Evolutionary conservation across 768 basidiomycete species (phyloP), one percentile per base, ranked within the genome.

Genomic region (Candolleomyces aberdarensis): DNA sequence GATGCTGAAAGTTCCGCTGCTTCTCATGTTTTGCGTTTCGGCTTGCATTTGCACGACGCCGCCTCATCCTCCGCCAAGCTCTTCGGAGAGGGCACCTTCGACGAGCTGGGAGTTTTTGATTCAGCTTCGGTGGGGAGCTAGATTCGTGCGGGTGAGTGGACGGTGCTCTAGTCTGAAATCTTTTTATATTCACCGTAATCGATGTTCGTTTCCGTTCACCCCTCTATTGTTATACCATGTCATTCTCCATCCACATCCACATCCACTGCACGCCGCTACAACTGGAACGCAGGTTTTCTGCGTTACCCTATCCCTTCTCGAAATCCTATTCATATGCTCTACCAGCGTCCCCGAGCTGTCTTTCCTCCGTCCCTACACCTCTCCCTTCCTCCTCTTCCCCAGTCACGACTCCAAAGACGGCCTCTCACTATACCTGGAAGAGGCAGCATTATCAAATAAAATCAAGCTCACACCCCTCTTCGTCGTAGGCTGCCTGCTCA

Each of bases 251-350:
- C 17, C 74, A 26, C 26, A 26, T 26, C 2, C 74, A 26, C 26
- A 26, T 26, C 2, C 26, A 26, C 26, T 26, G 26, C 26, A 26
- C 26, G 26, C 26, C 26, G 26, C 26, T 26, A 26, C 3, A 26
- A 26, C 26, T 26, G 26, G 1, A 26, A 36, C 36, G 11, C 36
- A 36, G 36, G 6, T 36, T 11, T 36, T 36, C 36, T 36, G 36
- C 11, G 11, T 36, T 8, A 79, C 20, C 70, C 75, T 39, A 83
- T 83, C 1, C 80, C 83, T 44, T 84, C 78, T 13, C 74, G 72
- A 15, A 47, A 69, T 13, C 29, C 72, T 7, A 67, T 80, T 57
- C 76, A 78, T 68, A 80, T 82, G 62, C 20, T 71, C 56, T 54
- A 20, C 26, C 43, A 22, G 53, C 57, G 29, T 39, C 50, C 43